Evolutionary conservation across 2,329 filamentous ascomycete species (phyloP).

Genomic region (Hirsutella minnesotensis): DNA sequence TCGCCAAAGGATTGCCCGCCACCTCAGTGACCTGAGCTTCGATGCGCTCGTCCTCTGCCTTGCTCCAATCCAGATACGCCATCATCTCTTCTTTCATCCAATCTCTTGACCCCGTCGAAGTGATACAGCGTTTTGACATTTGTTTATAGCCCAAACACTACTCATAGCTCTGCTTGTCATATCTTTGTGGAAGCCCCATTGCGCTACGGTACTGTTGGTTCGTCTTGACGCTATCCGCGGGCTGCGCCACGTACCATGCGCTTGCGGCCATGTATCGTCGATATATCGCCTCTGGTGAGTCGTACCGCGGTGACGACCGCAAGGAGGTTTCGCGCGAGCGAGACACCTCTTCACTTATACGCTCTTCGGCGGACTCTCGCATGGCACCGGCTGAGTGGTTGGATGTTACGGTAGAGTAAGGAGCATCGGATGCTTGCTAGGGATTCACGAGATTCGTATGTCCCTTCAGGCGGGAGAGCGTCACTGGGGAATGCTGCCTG

Average conservation of each 20-base stretch:
- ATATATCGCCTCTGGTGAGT: conserved; percentile 7
- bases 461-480: neutral
- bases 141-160: too few species aligned
- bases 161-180: too few species aligned
- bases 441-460: neutral
- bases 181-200: too few species aligned
- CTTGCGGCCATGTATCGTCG: conserved; percentile 8
- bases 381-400: too few species aligned
- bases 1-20: neutral
- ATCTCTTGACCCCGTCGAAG: too few species aligned
- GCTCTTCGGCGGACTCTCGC: neutral
- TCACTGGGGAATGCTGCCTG: neutral
- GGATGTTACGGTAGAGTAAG: too few species aligned
- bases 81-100: neutral
- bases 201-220: conserved; percentile 11
- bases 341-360: neutral
- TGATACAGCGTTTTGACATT: too few species aligned
- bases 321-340: neutral
- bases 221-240: conserved; percentile 7
- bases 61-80: neutral
- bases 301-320: neutral
- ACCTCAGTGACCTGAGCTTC: neutral
- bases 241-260: conserved; percentile 9
- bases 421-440: too few species aligned
- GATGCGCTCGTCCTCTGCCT: neutral